Percentiles rank a stretch among this genome's conserved stretches.
Evolutionary conservation across 2,329 filamentous ascomycete species (phyloP).

Genomic region (Cercospora sp.): DNA sequence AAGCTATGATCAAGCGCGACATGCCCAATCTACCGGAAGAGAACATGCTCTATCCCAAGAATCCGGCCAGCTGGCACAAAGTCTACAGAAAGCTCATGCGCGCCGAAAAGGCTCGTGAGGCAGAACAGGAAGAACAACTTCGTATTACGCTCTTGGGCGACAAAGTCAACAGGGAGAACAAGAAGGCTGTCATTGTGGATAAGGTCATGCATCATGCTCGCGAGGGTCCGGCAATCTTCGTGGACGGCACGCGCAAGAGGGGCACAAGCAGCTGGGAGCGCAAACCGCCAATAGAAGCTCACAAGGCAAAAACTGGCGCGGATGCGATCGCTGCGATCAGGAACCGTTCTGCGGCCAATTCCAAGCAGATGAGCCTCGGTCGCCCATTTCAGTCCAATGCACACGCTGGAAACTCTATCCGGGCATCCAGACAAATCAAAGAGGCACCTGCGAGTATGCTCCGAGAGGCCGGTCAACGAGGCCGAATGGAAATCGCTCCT

Average conservation of each 20-base stretch:
- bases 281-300: slow-evolving; percentile 4
- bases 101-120: slow-evolving; percentile 42
- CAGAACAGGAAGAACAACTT: slow-evolving; percentile 37
- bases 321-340: slow-evolving; percentile 30
- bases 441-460: slow-evolving; percentile 27
- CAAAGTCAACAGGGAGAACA: slow-evolving; percentile 57
- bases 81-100: slow-evolving; percentile 62
- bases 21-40: slow-evolving; percentile 61
- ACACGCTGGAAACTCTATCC: slow-evolving; percentile 2
- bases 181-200: slow-evolving; percentile 46
- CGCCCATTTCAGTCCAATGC: slow-evolving; percentile 17
- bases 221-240: slow-evolving; percentile 19
- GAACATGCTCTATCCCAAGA: slow-evolving; percentile 64
- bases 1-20: slow-evolving; percentile 73
- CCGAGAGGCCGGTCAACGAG: slow-evolving; percentile 11
- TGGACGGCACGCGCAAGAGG: slow-evolving; percentile 25
- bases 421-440: slow-evolving; percentile 25
- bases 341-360: slow-evolving; percentile 22
- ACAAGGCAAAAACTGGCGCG: slow-evolving; percentile 22
- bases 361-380: slow-evolving; percentile 19
- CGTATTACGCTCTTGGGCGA: slow-evolving; percentile 61
- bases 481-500: slow-evolving; percentile 22
- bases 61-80: slow-evolving; percentile 72
- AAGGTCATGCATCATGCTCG: slow-evolving; percentile 26
- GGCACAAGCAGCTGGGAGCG: not conserved